A percentile compares a stretch with the other conserved stretches of the same genome.
These are phyloP conservation scores for Colletotrichum horii DNA, from an alignment of 2,329 filamentous ascomycete genomes.

Conservation along the genomic window DNA sequence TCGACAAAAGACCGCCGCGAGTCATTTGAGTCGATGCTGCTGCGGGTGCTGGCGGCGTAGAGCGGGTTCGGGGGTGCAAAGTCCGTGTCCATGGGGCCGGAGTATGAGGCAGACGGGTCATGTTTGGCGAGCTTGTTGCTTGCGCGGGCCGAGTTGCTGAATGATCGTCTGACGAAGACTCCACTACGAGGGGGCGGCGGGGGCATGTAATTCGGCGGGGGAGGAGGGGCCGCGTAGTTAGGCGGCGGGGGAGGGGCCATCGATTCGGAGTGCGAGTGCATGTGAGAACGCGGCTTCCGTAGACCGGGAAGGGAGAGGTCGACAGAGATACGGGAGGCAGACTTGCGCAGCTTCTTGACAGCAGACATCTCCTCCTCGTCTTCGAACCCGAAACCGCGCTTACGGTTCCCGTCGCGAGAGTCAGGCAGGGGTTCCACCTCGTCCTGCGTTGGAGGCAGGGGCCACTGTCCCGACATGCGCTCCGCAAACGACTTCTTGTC, in stretches of 20 bases:
- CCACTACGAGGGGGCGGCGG: not conserved
- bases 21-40: constrained; percentile 22
- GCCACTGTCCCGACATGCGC: constrained; percentile 26
- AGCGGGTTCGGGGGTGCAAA: not conserved
- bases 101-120: constrained; percentile 3
- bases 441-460: constrained; percentile 17
- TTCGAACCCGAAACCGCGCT: constrained; percentile 43
- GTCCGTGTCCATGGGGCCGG: constrained; percentile 4
- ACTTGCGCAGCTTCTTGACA: constrained; percentile 59
- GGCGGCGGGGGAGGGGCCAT: constrained; percentile 27
- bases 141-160: constrained; percentile 20
- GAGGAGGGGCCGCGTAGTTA: constrained; percentile 11
- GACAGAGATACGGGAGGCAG: constrained; percentile 46
- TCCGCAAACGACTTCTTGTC: constrained; percentile 15
- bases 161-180: constrained; percentile 9
- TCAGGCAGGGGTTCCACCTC: constrained; percentile 14
- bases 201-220: not conserved
- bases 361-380: constrained; percentile 35
- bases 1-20: constrained; percentile 13
- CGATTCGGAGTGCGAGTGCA: constrained; percentile 26
- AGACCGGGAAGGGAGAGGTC: constrained; percentile 40
- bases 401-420: constrained; percentile 56
- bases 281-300: constrained; percentile 30
- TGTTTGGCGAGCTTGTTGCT: constrained; percentile 32
- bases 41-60: constrained; percentile 12